Base-by-base conservation (phyloP, 169 alveolate genomes). In the Pseudocohnilembus persalinus region DNA sequence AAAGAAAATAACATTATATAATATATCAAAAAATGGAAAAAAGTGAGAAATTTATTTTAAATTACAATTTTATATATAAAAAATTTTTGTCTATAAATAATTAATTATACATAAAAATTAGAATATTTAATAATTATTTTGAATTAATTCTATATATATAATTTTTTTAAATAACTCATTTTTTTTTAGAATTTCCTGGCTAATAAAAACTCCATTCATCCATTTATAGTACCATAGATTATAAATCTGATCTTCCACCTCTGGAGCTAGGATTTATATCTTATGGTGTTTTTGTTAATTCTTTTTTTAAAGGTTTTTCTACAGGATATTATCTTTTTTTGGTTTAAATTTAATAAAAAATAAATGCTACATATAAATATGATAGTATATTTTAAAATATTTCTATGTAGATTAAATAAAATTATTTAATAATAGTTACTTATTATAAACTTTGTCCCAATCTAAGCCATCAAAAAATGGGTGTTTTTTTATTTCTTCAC, bases 401-500 rank as follows among this genome's bases (percentile, higher is more conserved):
- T 49, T 49, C 20, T 4, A 6, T 34, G 25, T 33, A 0, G 33
- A 31, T 77, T 1, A 34, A 29, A 27, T n/a, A n/a, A 77, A 1
- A 1, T 25, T 25, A 31, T 0, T 27, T 33, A 32, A 4, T 11
- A 73, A 73, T 33, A 0, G 16, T 33, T 89, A 93, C 85, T 88
- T 92, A 49, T 77, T 77, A 1, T 64, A n/a, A 4, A 94, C 76
- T 85, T 91, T 86, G 29, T 90, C 88, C 97, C 98, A 96, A 78
- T 93, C 93, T 1, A 94, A 77, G 6, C 88, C 92, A 34, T 87
- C 85, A 81, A 93, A 96, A 91, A 92, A 94, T 26, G 95, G 93
- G 88, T 94, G 97, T 30, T 85, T 82, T 84, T 91, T 92, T 25
- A 96, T 91, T 82, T 96, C 97, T 49, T 88, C 83, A 33, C 93